These are phyloP conservation scores for Bothriochloa decipiens DNA, from an alignment of 176 grass and related monocot genomes.

Conservation along the genomic window DNA sequence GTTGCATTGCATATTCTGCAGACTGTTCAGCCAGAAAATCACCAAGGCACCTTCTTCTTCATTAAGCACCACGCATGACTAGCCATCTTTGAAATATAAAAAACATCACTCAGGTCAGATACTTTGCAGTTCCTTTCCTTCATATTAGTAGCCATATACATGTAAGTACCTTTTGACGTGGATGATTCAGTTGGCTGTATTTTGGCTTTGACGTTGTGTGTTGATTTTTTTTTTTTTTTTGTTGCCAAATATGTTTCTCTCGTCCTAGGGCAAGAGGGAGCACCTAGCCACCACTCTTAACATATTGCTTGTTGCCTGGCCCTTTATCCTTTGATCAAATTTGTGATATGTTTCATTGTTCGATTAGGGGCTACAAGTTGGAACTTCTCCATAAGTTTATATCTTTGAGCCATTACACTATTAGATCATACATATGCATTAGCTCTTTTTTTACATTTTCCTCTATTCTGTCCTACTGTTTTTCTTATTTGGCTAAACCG, in stretches of 20 bases:
- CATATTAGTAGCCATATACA: not conserved
- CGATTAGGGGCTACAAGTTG: not conserved
- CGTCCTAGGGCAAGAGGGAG: not conserved
- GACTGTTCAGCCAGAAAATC: conserved; percentile 2
- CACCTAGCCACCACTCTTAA: not conserved
- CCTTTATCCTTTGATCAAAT: conserved; percentile 4
- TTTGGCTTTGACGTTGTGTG: not conserved
- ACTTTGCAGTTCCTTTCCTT: not conserved
- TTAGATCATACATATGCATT: not conserved
- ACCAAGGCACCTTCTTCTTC: not conserved
- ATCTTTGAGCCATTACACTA: not conserved
- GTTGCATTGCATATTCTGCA: no score
- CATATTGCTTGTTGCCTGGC: not conserved
- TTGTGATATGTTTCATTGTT: conserved; percentile 3
- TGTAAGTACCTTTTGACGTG: not conserved
- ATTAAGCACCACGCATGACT: not conserved
- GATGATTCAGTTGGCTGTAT: not conserved
- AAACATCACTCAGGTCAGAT: conserved; percentile 18
- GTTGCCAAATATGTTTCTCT: not conserved
- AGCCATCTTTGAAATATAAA: not conserved
- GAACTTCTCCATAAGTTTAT: conserved; percentile 1
- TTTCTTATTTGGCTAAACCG: conserved; percentile 1
- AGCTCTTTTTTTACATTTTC: not conserved
- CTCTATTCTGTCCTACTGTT: not conserved
- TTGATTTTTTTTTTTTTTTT: not conserved